Percentiles rank a stretch among this genome's conserved stretches.
Conservation (phyloP, 2,329 filamentous ascomycete species). For the Aspergillus unguis region DNA sequence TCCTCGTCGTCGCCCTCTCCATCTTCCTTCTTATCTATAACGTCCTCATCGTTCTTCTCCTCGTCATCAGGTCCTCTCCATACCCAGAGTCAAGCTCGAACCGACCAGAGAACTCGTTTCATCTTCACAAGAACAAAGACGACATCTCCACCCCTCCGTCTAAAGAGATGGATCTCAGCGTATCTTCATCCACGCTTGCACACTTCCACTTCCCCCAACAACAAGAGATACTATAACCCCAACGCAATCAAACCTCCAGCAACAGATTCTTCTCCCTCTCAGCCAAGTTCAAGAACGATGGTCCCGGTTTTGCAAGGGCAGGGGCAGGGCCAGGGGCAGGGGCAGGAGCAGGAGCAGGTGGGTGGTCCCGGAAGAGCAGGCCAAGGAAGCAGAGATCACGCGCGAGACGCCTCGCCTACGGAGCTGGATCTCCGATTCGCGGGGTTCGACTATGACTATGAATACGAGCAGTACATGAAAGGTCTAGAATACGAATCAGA, state of each 20-base stretch:
- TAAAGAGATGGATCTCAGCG: slow-evolving; percentile 3
- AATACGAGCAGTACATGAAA: neutral
- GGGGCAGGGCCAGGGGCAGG: no score
- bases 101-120: no score
- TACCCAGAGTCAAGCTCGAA: no score
- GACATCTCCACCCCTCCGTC: neutral
- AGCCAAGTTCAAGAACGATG: no score
- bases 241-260: no score
- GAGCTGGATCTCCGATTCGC: neutral
- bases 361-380: no score
- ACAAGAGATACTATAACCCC: no score
- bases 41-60: neutral
- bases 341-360: no score
- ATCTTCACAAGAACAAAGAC: neutral
- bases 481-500: neutral
- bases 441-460: neutral
- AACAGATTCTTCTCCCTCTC: no score
- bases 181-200: neutral
- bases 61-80: neutral
- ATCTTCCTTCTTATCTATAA: neutral
- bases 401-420: no score
- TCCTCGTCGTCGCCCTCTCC: neutral
- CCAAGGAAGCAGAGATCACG: no score
- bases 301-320: no score
- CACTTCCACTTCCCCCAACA: neutral